Evolutionary conservation across 768 basidiomycete species (phyloP).

Genomic region (Lentinula raphanica): DNA sequence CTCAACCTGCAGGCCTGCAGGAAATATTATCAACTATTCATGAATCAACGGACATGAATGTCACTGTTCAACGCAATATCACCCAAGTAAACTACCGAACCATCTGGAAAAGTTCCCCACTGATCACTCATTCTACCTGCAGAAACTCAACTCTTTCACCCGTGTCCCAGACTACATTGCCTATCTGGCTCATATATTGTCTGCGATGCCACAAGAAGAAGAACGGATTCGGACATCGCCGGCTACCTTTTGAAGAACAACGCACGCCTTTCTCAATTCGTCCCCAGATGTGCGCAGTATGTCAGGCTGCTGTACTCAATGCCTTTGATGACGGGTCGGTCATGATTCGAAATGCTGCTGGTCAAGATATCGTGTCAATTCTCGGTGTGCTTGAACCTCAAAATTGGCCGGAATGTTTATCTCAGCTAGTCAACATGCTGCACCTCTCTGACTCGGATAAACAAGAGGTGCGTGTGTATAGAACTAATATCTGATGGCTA

Average conservation of each 20-base stretch:
- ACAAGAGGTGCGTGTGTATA: slow-evolving; percentile 74
- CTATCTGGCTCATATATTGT: slow-evolving; percentile 93
- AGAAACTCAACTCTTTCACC: slow-evolving; percentile 88
- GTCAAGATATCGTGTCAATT: slow-evolving; percentile 88
- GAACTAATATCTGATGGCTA: slow-evolving; percentile 8
- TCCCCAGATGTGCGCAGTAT: slow-evolving; percentile 62
- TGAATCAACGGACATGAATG: slow-evolving; percentile 78
- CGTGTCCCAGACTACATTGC: slow-evolving; percentile 91
- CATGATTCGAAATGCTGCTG: slow-evolving; percentile 92
- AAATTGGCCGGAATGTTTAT: slow-evolving; percentile 94
- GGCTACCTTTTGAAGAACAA: slow-evolving; percentile 98
- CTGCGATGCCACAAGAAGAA: slow-evolving; percentile 73
- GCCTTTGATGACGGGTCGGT: slow-evolving; percentile 77
- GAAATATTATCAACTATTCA: slow-evolving; percentile 91
- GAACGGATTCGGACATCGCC: slow-evolving; percentile 91
- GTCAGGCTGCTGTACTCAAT: slow-evolving; percentile 72
- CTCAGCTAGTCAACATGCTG: slow-evolving; percentile 74
- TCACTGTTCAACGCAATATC: slow-evolving; percentile 73
- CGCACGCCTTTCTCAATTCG: slow-evolving; percentile 67
- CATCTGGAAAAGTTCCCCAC: slow-evolving; percentile 17
- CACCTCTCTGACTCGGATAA: slow-evolving; percentile 69
- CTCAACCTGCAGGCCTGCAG: slow-evolving; percentile 79
- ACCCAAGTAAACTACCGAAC: slow-evolving; percentile 58
- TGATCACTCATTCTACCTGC: slow-evolving; percentile 13
- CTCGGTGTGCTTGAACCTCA: slow-evolving; percentile 83